Evolutionary conservation across 345 rosid species (phyloP), one percentile per base, ranked within the genome.

Genomic region (Eucalyptus marginata): DNA sequence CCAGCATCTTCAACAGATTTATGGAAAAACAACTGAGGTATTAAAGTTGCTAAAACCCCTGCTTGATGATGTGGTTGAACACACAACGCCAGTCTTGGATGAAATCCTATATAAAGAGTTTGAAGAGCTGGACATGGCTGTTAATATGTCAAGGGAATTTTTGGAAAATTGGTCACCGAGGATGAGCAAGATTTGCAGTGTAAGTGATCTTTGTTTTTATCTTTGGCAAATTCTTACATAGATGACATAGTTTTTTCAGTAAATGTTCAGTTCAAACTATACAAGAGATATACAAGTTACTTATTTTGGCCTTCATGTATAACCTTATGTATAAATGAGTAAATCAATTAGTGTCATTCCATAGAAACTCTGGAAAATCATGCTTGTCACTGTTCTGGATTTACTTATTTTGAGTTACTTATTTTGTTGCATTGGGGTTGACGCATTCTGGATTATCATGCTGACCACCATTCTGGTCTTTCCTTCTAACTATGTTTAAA

Each of bases 181-280:
- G 91, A 91, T 92, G 95, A 96, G 99, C 97, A 96, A 96, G 92
- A 92, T 96, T 85, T 94, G 90, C 90, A 88, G 95, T 89, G 99
- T 97, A 92, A 93, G 96, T 92, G 86, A 54, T 86, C 44, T 87
- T 66, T 20, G 40, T 43, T 47, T 31, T 15, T 22, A 46, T 66
- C 80, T 84, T 58, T 76, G 81, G 66, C 49, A 50, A 86, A 86
- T 47, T 44, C 20, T 64, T 44, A 43, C 59, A 25, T 51, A 29
- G 31, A 44, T 88, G 58, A 22, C 58, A 25, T 51, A 29, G 31
- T 44, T 88, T 71, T 88, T 44, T 91, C 29, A 51, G n/a, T 88
- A 46, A 86, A 54, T 86, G 49, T 36, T 51, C n/a, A 22, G 68
- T 86, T 86, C 87, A 59, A 59, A 51, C 84, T 76, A 40, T 40